Conservation (phyloP, 2,329 filamentous ascomycete species). For the Diaporthe batatas region DNA sequence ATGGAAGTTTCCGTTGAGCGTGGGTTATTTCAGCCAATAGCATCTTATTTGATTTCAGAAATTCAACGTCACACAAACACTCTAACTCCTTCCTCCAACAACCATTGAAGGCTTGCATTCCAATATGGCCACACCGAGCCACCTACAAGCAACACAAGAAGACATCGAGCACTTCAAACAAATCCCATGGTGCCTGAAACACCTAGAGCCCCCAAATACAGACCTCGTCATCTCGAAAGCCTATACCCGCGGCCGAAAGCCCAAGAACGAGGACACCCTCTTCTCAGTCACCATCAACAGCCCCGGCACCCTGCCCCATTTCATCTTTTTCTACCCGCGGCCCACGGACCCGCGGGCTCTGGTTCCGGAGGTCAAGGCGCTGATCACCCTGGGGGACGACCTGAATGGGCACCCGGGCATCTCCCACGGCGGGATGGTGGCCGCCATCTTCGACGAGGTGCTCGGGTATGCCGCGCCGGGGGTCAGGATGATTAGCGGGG, state of each 20-base stretch:
- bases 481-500: slow-evolving; percentile 49
- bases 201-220: slow-evolving; percentile 54
- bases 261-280: slow-evolving; percentile 62
- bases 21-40: not conserved
- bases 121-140: not conserved
- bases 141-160: not conserved
- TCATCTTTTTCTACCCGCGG: slow-evolving; percentile 58
- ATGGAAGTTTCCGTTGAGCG: not conserved
- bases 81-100: no score
- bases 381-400: slow-evolving; percentile 61
- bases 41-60: not conserved
- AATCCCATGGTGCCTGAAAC: slow-evolving; percentile 63
- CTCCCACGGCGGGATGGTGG: slow-evolving; percentile 70
- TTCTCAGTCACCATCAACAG: slow-evolving; percentile 66
- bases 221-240: slow-evolving; percentile 56
- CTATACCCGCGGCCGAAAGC: slow-evolving; percentile 54
- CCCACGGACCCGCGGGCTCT: slow-evolving; percentile 47
- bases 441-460: slow-evolving; percentile 70
- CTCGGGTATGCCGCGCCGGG: slow-evolving; percentile 64
- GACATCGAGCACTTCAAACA: slow-evolving; percentile 50
- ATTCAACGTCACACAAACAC: not conserved
- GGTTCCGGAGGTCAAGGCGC: slow-evolving; percentile 47
- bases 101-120: not conserved
- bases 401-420: slow-evolving; percentile 67
- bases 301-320: slow-evolving; percentile 60